Base-by-base conservation (phyloP, 257 asterid species). In the Scutellaria minor region DNA sequence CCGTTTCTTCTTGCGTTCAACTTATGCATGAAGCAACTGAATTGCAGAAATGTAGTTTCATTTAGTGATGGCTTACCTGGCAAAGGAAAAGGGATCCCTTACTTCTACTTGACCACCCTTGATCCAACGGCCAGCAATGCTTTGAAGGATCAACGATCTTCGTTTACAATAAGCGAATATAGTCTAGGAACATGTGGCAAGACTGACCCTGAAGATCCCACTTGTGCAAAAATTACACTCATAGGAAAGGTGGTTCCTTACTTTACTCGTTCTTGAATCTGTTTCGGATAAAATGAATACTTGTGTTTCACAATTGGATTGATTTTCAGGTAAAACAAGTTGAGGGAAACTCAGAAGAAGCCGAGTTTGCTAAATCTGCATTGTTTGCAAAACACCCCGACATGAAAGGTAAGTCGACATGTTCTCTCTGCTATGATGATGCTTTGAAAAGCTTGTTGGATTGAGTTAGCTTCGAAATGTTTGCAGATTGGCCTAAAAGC, bases 121-220 rank as follows among this genome's bases (percentile, higher is more conserved):
- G 97, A 93, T 77, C 98, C 98, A 7, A 90, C 97, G 2, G 97
- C 98, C 20, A 79, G 85, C 2, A 75, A 93, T 66, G 98, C 95
- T 51, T 65, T 86, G 74, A 83, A 83, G 51, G 97, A 93, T 59
- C 83, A 78, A 68, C 79, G 98, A 67, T 79, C 98, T 57, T 90
- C 97, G 77, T 80, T 93, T 53, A 83, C 98, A 0, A 46, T 90
- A 59, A 90, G 97, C 54, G 98, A 93, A 72, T 87, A 89, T 61
- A 78, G 79, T 75, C 66, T 90, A 6, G 90, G 93, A 64, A 89
- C 88, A 55, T 90, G 98, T 75, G 96, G 96, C 73, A 81, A 78
- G 54, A 78, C 68, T 53, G 96, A 93, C 57, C 98, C 98, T 9
- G 97, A 93, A 74, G 83, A 85, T 56, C 98, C 97, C 42, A 40